Evolutionary conservation across 192 early-diverging fungal genomes (phyloP).

Genomic region (Physocladia obscura): DNA sequence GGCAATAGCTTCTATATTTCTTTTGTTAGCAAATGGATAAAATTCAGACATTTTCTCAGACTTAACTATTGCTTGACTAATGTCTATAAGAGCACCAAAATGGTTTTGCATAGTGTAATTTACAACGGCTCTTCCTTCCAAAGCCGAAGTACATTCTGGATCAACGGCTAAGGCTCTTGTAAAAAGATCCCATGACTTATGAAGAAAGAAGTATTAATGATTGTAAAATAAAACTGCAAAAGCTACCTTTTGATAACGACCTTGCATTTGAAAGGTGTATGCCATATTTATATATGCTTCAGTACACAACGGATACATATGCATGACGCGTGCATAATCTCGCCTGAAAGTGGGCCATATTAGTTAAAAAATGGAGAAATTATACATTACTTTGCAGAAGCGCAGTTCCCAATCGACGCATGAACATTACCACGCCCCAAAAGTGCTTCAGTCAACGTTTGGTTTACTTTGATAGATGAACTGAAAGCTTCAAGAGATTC

Average conservation of each 20-base stretch:
- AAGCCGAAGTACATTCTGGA: slow-evolving; percentile 43
- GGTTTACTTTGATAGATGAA: slow-evolving; percentile 48
- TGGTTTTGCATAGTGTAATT: slow-evolving; percentile 42
- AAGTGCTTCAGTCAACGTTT: slow-evolving; percentile 47
- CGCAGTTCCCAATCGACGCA: slow-evolving; percentile 31
- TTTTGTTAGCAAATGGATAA: background rate
- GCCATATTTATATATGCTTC: slow-evolving; percentile 56
- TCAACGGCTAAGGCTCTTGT: slow-evolving; percentile 46
- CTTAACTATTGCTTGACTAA: slow-evolving; percentile 49
- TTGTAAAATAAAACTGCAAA: too few relatives aligned
- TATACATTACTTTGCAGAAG: slow-evolving; percentile 12
- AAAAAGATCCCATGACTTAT: slow-evolving; percentile 50
- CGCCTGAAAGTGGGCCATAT: slow-evolving; percentile 23
- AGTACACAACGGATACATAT: slow-evolving; percentile 50
- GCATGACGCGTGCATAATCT: slow-evolving; percentile 55
- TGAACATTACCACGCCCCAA: slow-evolving; percentile 57
- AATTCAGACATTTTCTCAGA: background rate
- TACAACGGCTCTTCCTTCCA: slow-evolving; percentile 56
- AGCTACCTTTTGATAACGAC: slow-evolving; percentile 37
- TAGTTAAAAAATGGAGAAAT: background rate
- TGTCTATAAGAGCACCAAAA: slow-evolving; percentile 54
- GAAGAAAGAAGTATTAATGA: background rate
- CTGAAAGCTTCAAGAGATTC: slow-evolving; percentile 50
- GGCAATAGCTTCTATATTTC: slow-evolving; percentile 44
- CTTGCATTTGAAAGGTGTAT: slow-evolving; percentile 52